Evolutionary conservation across 1,284 basidiomycete species (phyloP), one percentile per base, ranked within the genome.

Genomic region (Golubevia sp.): DNA sequence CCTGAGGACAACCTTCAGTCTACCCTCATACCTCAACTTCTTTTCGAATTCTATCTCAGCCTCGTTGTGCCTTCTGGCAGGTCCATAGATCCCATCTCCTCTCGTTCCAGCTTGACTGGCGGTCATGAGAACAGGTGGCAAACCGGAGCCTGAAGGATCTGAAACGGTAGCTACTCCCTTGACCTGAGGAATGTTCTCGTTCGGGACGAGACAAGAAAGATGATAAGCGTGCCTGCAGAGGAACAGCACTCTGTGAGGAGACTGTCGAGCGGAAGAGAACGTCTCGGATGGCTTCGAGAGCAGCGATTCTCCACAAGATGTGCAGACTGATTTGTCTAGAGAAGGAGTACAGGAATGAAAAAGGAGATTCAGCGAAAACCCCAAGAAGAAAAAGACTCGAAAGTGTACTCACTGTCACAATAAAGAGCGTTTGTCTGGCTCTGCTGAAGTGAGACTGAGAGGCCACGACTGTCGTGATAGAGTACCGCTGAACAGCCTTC

Each of bases 161-260:
- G 57, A 51, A 2, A 34, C 30, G 25, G 59, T n/a, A 8, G 27
- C 52, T 18, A 21, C 13, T 8, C 52, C 7, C 8, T 55, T 51
- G 18, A 55, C 23, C 25, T 60, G 49, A n/a, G 24, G 26, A 20
- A 56, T 21, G 55, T 30, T 21, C 5, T 30, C 55, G 21, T 20
- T 23, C 7, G 23, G 55, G 20, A 68, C 26, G 34, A 68, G 55
- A 49, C 79, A 82, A 13, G 67, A 61, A 0, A 77, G 49, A 57
- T 82, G 79, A 59, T 72, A 67, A 2, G 70, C 64, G 58, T 82
- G 78, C 25, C 69, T 65, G 59, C 79, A 82, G 13, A 82, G 64
- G 51, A 76, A 82, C 13, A 82, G 50, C 20, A 79, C 64, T n/a
- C 63, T 60, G 44, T 54, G 55, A 21, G 57, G 21, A n/a, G 58